Base-by-base conservation (phyloP, 1,284 basidiomycete genomes). In the Grifola frondosa region DNA sequence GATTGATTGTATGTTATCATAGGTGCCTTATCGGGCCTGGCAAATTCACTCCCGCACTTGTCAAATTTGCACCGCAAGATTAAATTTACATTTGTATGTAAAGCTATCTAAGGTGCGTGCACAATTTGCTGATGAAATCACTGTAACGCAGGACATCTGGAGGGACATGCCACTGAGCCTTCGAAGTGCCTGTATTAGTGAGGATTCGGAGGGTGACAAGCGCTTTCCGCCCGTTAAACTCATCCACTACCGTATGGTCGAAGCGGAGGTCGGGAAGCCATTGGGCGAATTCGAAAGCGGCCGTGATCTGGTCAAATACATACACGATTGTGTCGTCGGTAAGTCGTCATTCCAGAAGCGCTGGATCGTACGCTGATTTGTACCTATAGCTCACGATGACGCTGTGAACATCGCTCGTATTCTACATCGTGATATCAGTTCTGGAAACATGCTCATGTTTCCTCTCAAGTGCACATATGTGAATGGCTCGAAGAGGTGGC, bases 181-280 rank as follows among this genome's bases (percentile, higher is more conserved):
- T n/a, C n/a, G n/a, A n/a, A n/a, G n/a, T n/a, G n/a, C n/a, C n/a
- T n/a, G n/a, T n/a, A n/a, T n/a, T n/a, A n/a, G n/a, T n/a, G n/a
- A n/a, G n/a, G n/a, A n/a, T n/a, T n/a, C n/a, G n/a, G n/a, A n/a
- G n/a, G n/a, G n/a, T n/a, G n/a, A n/a, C n/a, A n/a, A n/a, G n/a
- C n/a, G n/a, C n/a, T n/a, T n/a, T n/a, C n/a, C n/a, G n/a, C n/a
- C n/a, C n/a, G n/a, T n/a, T n/a, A n/a, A 33, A 20, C 42, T 12
- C 10, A 30, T 15, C 20, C 49, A 50, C 24, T 50, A 50, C 21
- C 45, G 49, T 8, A n/a, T 50, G 24, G 49, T 50, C 29, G 44
- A 39, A 7, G 17, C 17, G 6, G 46, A 48, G 42, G 37, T 48
- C 13, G 40, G 40, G 4, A 19, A 26, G 26, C 34, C 41, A 6